A percentile compares a stretch with the other conserved stretches of the same genome.
These are phyloP conservation scores for Suillus americanus DNA, from an alignment of 768 basidiomycete genomes.

Conservation along the genomic window DNA sequence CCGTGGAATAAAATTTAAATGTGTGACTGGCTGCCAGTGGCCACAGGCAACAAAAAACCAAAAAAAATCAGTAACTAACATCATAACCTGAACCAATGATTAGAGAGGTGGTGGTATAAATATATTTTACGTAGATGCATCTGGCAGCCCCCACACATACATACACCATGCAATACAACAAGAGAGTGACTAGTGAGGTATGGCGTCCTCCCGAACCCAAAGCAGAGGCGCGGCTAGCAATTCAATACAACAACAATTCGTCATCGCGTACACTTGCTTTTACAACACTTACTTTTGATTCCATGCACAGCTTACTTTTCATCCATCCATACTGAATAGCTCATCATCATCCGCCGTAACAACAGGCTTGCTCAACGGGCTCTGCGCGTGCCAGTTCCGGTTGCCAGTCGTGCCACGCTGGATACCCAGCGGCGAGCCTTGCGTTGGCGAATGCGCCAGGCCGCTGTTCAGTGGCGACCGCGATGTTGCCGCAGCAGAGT, in stretches of 20 bases:
- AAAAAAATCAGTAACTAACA: background rate
- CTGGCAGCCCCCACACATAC: constrained; percentile 1
- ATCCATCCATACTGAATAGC: constrained; percentile 69
- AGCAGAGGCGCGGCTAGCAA: constrained; percentile 3
- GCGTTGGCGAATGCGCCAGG: constrained; percentile 15
- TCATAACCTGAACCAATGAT: background rate
- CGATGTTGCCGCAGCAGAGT: constrained; percentile 44
- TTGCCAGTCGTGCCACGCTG: constrained; percentile 18
- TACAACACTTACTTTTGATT: constrained; percentile 5
- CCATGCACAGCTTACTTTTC: constrained; percentile 10
- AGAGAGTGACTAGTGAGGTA: constrained; percentile 4
- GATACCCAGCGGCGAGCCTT: constrained; percentile 24
- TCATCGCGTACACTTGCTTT: constrained; percentile 1
- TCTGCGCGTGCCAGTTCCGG: constrained; percentile 41
- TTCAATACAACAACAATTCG: constrained; percentile 4
- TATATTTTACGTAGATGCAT: constrained; percentile 7
- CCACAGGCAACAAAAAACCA: background rate
- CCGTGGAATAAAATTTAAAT: background rate
- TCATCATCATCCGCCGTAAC: constrained; percentile 62
- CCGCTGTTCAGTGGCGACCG: constrained; percentile 15
- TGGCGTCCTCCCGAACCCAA: constrained; percentile 1
- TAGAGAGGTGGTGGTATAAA: constrained; percentile 5
- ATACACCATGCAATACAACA: constrained; percentile 6
- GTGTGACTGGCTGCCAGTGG: background rate
- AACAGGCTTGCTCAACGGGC: constrained; percentile 63